Percentiles rank a stretch among this genome's conserved stretches.
Conservation (phyloP, 2,329 filamentous ascomycete genomes). For the Teratosphaeriaceae sp. region DNA sequence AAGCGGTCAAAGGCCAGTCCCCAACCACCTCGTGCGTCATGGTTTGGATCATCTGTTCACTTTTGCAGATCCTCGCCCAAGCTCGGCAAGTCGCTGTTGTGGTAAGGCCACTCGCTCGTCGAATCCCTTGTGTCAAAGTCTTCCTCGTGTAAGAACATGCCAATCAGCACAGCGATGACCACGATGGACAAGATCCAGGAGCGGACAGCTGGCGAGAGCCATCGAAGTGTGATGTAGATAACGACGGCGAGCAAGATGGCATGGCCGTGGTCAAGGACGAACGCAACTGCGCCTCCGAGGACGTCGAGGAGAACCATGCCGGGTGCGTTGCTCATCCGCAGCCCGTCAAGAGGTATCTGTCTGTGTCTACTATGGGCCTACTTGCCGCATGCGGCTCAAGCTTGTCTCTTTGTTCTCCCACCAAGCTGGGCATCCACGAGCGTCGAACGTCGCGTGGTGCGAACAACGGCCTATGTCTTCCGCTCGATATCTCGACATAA, state of each 20-base stretch:
- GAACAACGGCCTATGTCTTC: too few relatives aligned
- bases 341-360: not conserved
- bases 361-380: not conserved
- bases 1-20: too few relatives aligned
- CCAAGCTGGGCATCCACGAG: too few relatives aligned
- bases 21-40: too few relatives aligned
- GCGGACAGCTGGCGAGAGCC: not conserved
- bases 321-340: not conserved
- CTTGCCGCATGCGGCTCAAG: too few relatives aligned
- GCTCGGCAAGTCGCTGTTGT: too few relatives aligned
- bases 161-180: not conserved
- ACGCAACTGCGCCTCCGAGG: not conserved
- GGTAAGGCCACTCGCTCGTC: not conserved
- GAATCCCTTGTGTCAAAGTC: not conserved
- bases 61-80: too few relatives aligned
- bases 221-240: not conserved
- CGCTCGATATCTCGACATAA: too few relatives aligned
- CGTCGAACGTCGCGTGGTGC: too few relatives aligned
- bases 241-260: not conserved
- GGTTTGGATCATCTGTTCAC: too few relatives aligned
- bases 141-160: slow-evolving; percentile 1
- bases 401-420: too few relatives aligned
- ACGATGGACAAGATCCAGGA: not conserved
- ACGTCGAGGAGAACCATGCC: not conserved
- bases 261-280: not conserved